Base-by-base conservation (phyloP, 768 basidiomycete species). In the Lepiota subincarnata region DNA sequence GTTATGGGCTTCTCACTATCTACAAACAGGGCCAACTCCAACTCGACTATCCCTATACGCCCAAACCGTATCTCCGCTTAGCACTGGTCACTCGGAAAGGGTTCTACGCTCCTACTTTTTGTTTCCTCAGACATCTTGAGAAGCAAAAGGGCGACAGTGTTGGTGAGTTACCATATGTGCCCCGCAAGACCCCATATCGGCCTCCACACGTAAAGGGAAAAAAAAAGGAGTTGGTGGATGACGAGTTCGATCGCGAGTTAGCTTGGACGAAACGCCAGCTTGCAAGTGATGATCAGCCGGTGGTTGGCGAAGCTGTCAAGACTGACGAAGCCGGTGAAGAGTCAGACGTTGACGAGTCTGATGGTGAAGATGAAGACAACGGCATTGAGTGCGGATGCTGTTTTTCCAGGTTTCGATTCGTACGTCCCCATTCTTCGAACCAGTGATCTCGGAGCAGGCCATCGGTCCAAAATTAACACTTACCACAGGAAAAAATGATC, bases 311-410 rank as follows among this genome's bases (percentile, higher is more conserved):
- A 20, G 63, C 57, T 22, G 58, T 55, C 3, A 53, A 51, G 11
- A 52, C 56, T 20, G 71, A 72, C 20, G 66, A 63, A 22, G 65
- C 60, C 11, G 57, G 68, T 44, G 66, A 73, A 13, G 57, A 48
- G 36, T 65, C 73, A n/a, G 76, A 74, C 0, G 61, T 66, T 51
- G 66, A 76, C 16, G 74, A 75, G 38, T 69, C 73, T 20, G 71
- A 75, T 16, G 81, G 78, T 28, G 73, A 67, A 6, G 76, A 75
- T 6, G 79, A 74, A 46, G 44, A 37, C 13, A 39, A 16, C 12
- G 87, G 85, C 2, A 82, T 94, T 34, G 91, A 94, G 61, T 95
- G 93, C 61, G 88, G 87, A 11, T 95, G 92, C 61, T 97, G 93
- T 68, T 96, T 93, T 63, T 70, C 79, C 3, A 74, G 70, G 10